Base-by-base conservation (phyloP, 1,284 basidiomycete genomes). In the Austroboletus niveus region DNA sequence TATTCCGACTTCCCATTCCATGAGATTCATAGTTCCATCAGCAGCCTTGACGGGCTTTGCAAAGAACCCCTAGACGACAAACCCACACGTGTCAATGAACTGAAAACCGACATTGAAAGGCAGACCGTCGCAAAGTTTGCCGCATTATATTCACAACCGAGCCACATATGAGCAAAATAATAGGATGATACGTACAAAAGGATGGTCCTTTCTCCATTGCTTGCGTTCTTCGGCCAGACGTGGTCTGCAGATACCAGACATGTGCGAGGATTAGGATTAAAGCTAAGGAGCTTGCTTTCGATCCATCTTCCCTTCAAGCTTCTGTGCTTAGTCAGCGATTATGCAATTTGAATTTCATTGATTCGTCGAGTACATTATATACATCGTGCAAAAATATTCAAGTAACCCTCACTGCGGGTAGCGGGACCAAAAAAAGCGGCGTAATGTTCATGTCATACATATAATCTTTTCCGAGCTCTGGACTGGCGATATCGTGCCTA, bases 161-260 rank as follows among this genome's bases (percentile, higher is more conserved):
- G 45, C 32, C 47, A 34, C 6, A 34, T 24, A 29, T 34, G 51
- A 46, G 45, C 24, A 36, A 47, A 36, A 40, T 20, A 27, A 44
- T 10, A 40, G 1, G 39, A 47, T 45, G 12, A 52, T 39, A 84
- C 94, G 72, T 72, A 98, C 96, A 65, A 97, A 98, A 45, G 97
- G 97, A 73, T 99, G 97, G 64, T 99, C 97, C 71, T 96, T 98
- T 57, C 97, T 77, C 97, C 97, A 99, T 65, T 97, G 93, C 75
- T 99, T 99, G 64, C 97, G 85, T 74, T 99, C 97, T 73, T 99
- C 97, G 34, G 94, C 84, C 17, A 97, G 79, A 63, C 94, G 84
- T 38, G 87, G 84, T 66, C 91, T 80, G 69, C 92, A 88, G 61
- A 94, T 87, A 56, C 90, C 82, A 57, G 91, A 83, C 92, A 93